These are phyloP conservation scores for Colletotrichum sp. DNA, from an alignment of 2,329 filamentous ascomycete species.

Conservation along the genomic window DNA sequence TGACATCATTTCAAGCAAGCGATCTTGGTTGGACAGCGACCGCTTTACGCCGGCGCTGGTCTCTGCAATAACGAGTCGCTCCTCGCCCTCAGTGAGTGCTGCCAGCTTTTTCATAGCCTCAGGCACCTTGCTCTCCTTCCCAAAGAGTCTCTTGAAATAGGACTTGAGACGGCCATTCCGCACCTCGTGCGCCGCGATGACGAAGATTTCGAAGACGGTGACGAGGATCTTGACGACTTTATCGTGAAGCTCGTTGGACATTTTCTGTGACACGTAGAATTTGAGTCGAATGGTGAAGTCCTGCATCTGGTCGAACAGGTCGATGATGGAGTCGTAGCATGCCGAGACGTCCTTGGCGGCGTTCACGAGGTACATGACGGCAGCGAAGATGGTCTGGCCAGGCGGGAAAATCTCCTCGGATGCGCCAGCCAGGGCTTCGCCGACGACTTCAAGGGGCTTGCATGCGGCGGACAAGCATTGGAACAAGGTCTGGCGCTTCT, in stretches of 20 bases:
- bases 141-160: conserved; percentile 43
- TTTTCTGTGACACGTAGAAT: conserved; percentile 41
- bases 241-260: conserved; percentile 39
- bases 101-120: conserved; percentile 43
- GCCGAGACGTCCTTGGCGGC: conserved; percentile 49
- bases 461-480: conserved; percentile 33
- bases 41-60: conserved; percentile 41
- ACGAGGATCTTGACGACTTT: conserved; percentile 47
- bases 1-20: conserved; percentile 33
- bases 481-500: conserved; percentile 37
- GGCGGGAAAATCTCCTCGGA: conserved; percentile 44
- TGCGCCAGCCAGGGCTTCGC: conserved; percentile 39
- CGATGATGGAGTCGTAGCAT: conserved; percentile 48
- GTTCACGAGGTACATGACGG: conserved; percentile 45
- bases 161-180: conserved; percentile 43
- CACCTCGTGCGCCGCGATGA: conserved; percentile 45
- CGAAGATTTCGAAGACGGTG: conserved; percentile 48
- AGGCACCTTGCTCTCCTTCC: conserved; percentile 42
- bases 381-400: conserved; percentile 43
- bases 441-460: conserved; percentile 42
- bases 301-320: conserved; percentile 45
- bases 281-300: conserved; percentile 46
- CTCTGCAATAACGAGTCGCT: conserved; percentile 46
- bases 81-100: conserved; percentile 44
- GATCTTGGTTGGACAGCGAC: conserved; percentile 39